Conservation (phyloP, 306 rosid genomes). For the Crotalaria pallida region DNA sequence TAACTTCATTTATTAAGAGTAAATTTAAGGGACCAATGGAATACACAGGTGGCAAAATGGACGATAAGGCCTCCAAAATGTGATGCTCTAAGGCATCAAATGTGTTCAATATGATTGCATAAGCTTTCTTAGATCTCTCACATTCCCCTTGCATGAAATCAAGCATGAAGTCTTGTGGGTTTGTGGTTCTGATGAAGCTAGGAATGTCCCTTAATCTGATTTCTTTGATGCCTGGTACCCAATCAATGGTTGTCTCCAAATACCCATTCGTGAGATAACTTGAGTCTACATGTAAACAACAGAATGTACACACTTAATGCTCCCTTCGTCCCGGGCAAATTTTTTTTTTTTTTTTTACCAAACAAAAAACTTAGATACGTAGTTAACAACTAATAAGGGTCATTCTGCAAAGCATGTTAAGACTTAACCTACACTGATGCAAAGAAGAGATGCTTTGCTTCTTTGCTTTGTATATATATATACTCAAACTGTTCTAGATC, state of each 20-base stretch:
- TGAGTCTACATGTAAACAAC: not conserved
- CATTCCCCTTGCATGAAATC: not conserved
- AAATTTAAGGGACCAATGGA: constrained; percentile 41
- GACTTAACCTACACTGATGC: too few species aligned
- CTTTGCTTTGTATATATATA: too few species aligned
- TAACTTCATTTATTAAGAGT: constrained; percentile 23
- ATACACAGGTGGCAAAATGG: constrained; percentile 36
- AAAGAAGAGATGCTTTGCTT: too few species aligned
- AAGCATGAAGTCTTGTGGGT: constrained; percentile 30
- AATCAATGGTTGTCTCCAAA: not conserved
- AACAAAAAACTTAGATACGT: too few species aligned
- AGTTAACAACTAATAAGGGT: too few species aligned
- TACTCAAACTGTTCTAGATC: too few species aligned
- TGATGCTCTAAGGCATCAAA: constrained; percentile 34
- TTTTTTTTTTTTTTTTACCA: too few species aligned
- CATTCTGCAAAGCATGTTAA: too few species aligned
- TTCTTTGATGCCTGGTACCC: too few species aligned
- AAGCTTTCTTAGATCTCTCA: constrained; percentile 28
- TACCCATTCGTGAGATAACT: constrained; percentile 8
- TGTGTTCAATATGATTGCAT: constrained; percentile 46
- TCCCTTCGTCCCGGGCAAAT: too few species aligned
- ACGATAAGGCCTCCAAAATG: constrained; percentile 24
- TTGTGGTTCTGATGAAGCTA: constrained; percentile 39
- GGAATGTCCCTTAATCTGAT: constrained; percentile 40
- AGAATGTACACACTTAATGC: not conserved